Evolutionary conservation across 345 rosid species (phyloP).

Genomic region (Alliaria petiolata): DNA sequence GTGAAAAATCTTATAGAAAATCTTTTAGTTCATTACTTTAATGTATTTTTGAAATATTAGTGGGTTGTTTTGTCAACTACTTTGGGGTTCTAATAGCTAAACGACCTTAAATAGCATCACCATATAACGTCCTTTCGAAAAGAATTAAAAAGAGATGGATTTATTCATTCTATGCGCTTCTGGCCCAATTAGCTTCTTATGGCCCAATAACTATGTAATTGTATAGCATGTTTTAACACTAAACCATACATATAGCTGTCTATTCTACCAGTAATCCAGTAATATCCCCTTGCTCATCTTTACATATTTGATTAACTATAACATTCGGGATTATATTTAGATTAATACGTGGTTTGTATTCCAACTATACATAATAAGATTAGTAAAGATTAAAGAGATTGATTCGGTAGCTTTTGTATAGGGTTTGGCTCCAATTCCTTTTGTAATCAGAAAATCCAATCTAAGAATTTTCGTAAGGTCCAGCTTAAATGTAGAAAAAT

Average conservation of each 20-base stretch:
- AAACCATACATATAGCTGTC: too few species aligned
- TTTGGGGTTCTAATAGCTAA: neutral
- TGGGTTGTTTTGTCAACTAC: neutral
- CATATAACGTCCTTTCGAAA: neutral
- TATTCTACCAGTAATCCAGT: too few species aligned
- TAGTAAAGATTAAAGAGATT: neutral
- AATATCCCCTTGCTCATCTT: too few species aligned
- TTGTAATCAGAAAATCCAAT: too few species aligned
- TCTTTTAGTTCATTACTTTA: neutral
- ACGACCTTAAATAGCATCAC: conserved; percentile 3
- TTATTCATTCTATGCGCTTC: neutral
- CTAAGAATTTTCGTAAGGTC: too few species aligned
- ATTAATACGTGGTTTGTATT: neutral
- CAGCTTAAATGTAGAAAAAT: too few species aligned
- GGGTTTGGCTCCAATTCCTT: neutral
- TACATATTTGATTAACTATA: too few species aligned
- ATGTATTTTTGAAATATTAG: neutral
- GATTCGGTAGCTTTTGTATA: neutral
- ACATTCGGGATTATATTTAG: neutral
- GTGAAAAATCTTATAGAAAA: neutral
- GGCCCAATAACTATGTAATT: neutral
- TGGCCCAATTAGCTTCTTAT: neutral
- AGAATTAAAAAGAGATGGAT: too few species aligned
- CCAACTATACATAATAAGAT: neutral
- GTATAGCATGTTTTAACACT: neutral